Conservation (phyloP, 1,284 basidiomycete species). For the Puccinia polysora region DNA sequence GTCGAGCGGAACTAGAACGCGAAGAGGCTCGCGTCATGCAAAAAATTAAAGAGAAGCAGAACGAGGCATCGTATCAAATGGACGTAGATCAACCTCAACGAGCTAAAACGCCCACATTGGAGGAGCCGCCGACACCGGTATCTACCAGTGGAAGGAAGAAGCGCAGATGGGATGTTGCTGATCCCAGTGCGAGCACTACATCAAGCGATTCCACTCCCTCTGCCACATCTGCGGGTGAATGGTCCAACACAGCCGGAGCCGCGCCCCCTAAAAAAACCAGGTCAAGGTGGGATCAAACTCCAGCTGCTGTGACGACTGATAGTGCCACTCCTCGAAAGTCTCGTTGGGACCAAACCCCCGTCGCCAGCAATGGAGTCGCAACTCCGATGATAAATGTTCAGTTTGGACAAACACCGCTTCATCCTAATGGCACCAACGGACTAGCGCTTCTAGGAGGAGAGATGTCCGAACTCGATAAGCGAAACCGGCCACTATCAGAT, state of each 20-base stretch:
- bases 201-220: conserved; percentile 57
- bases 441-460: conserved; percentile 48
- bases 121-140: conserved; percentile 53
- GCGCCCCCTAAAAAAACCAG: conserved; percentile 78
- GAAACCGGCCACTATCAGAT: conserved; percentile 88
- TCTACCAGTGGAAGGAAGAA: conserved; percentile 66
- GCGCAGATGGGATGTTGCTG: conserved; percentile 77
- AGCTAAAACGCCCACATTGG: conserved; percentile 30
- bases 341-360: conserved; percentile 87
- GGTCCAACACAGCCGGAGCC: conserved; percentile 67
- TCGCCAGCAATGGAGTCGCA: conserved; percentile 49
- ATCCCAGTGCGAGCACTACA: conserved; percentile 58
- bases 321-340: conserved; percentile 66
- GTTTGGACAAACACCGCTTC: conserved; percentile 54
- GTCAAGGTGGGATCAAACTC: conserved; percentile 89
- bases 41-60: conserved; percentile 81
- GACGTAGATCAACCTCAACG: conserved; percentile 61
- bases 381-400: conserved; percentile 45
- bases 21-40: conserved; percentile 81
- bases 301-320: conserved; percentile 61
- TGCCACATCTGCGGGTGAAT: conserved; percentile 59
- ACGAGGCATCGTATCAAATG: conserved; percentile 71
- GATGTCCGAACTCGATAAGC: conserved; percentile 63
- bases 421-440: conserved; percentile 46
- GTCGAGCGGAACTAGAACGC: conserved; percentile 80